Evolutionary conservation across 345 rosid species (phyloP).

Genomic region (Anacardium occidentale): DNA sequence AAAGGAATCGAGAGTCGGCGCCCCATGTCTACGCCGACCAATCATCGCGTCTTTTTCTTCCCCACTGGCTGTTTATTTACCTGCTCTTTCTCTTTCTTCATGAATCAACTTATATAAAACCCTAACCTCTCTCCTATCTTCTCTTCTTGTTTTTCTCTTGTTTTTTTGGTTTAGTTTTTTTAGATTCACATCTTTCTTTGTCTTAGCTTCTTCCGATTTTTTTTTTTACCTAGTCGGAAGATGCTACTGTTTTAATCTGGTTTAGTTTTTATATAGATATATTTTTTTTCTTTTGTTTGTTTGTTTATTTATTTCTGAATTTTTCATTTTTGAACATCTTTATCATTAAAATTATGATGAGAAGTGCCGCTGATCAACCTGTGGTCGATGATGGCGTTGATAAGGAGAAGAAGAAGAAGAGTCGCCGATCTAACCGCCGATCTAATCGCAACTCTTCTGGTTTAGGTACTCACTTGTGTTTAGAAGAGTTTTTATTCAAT

Average conservation of each 20-base stretch:
- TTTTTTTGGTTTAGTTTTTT: not conserved
- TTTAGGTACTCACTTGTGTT: not conserved
- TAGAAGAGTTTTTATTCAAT: not conserved
- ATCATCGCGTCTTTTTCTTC: constrained; percentile 29
- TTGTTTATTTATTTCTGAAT: not conserved
- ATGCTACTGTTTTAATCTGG: constrained; percentile 27
- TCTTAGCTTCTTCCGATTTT: constrained; percentile 50
- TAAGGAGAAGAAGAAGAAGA: constrained; percentile 66
- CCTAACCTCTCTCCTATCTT: constrained; percentile 12
- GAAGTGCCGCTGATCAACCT: constrained; percentile 35
- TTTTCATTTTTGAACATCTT: not conserved
- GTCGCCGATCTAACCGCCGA: constrained; percentile 64
- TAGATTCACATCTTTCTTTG: not conserved
- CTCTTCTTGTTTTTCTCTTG: not conserved
- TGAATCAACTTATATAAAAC: constrained; percentile 19
- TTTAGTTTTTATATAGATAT: constrained; percentile 15
- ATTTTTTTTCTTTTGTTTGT: constrained; percentile 1
- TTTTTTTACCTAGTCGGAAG: constrained; percentile 52
- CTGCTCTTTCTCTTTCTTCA: not conserved
- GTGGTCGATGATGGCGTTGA: constrained; percentile 58
- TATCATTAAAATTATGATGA: constrained; percentile 22
- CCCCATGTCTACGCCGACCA: constrained; percentile 55
- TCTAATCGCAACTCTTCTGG: constrained; percentile 50
- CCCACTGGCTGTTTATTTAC: constrained; percentile 4
- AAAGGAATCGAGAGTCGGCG: constrained; percentile 59